Conservation (phyloP, 768 basidiomycete species). For the Podaxis rugospora region DNA sequence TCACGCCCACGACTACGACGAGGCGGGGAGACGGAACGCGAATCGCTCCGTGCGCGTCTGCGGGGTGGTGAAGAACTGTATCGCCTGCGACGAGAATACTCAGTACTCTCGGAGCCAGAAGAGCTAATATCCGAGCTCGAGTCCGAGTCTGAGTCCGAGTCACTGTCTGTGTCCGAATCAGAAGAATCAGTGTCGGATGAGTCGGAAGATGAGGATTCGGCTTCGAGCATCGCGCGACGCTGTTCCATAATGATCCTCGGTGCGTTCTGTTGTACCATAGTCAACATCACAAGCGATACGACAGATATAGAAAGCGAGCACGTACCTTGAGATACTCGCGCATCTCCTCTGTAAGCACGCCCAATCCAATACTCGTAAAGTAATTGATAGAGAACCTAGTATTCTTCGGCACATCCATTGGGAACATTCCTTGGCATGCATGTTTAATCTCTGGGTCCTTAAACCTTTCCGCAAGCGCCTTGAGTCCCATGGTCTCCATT, state of each 20-base stretch:
- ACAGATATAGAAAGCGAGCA: slow-evolving; percentile 13
- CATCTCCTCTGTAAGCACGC: slow-evolving; percentile 92
- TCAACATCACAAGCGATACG: neutral
- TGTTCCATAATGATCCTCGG: slow-evolving; percentile 93
- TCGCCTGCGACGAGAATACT: slow-evolving; percentile 18
- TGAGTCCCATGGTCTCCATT: slow-evolving; percentile 90
- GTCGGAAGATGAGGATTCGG: slow-evolving; percentile 44
- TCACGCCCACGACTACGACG: slow-evolving; percentile 11
- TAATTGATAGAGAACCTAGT: slow-evolving; percentile 97
- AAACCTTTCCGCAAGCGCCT: slow-evolving; percentile 83
- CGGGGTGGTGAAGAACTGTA: slow-evolving; percentile 22
- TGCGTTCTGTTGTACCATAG: slow-evolving; percentile 62
- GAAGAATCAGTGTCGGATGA: slow-evolving; percentile 33
- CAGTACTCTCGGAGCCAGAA: slow-evolving; percentile 1
- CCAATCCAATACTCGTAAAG: slow-evolving; percentile 92
- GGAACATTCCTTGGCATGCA: slow-evolving; percentile 85
- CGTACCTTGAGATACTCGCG: slow-evolving; percentile 88
- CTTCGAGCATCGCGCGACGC: slow-evolving; percentile 82
- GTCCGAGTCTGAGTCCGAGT: slow-evolving; percentile 26
- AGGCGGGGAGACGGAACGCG: neutral
- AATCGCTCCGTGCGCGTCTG: slow-evolving; percentile 1
- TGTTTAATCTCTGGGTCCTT: slow-evolving; percentile 77
- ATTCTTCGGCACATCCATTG: slow-evolving; percentile 93
- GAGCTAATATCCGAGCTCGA: slow-evolving; percentile 14
- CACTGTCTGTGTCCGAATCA: slow-evolving; percentile 22